Conservation (phyloP, 257 asterid genomes). For the Pogostemon cablin region DNA sequence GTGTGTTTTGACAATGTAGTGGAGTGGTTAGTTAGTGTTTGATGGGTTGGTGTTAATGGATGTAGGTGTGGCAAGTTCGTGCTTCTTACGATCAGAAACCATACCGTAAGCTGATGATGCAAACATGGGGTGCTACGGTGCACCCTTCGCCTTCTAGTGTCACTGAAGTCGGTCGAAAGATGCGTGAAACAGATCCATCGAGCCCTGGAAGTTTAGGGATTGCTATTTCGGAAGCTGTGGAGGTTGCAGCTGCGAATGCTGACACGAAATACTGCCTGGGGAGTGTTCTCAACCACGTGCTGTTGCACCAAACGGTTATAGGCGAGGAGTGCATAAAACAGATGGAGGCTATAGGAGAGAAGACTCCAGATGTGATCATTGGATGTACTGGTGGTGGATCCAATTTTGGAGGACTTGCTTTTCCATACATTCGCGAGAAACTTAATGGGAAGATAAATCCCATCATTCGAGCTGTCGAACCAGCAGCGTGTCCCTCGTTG, state of each 20-base stretch:
- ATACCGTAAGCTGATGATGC: slow-evolving; percentile 92
- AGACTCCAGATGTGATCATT: slow-evolving; percentile 86
- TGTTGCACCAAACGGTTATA: slow-evolving; percentile 83
- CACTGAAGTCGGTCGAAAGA: slow-evolving; percentile 66
- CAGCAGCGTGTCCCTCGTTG: slow-evolving; percentile 92
- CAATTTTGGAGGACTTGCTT: slow-evolving; percentile 89
- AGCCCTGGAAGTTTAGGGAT: slow-evolving; percentile 97
- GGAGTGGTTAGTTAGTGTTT: no score
- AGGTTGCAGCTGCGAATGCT: slow-evolving; percentile 61
- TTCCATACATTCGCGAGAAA: slow-evolving; percentile 88
- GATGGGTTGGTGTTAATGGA: not conserved
- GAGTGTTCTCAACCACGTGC: slow-evolving; percentile 91
- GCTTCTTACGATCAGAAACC: slow-evolving; percentile 96
- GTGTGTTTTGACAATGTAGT: not conserved
- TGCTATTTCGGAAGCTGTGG: slow-evolving; percentile 97
- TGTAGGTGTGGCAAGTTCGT: slow-evolving; percentile 94
- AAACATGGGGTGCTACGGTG: slow-evolving; percentile 96
- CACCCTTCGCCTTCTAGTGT: slow-evolving; percentile 87
- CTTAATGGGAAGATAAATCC: slow-evolving; percentile 77
- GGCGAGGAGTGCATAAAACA: slow-evolving; percentile 97
- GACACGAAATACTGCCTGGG: slow-evolving; percentile 88
- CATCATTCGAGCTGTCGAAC: slow-evolving; percentile 76
- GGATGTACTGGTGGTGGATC: slow-evolving; percentile 97
- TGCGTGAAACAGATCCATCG: slow-evolving; percentile 63
- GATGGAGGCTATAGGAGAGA: slow-evolving; percentile 83